These are phyloP conservation scores for Lasiosphaeris hirsuta DNA, from an alignment of 495 filamentous ascomycete species.

Conservation along the genomic window DNA sequence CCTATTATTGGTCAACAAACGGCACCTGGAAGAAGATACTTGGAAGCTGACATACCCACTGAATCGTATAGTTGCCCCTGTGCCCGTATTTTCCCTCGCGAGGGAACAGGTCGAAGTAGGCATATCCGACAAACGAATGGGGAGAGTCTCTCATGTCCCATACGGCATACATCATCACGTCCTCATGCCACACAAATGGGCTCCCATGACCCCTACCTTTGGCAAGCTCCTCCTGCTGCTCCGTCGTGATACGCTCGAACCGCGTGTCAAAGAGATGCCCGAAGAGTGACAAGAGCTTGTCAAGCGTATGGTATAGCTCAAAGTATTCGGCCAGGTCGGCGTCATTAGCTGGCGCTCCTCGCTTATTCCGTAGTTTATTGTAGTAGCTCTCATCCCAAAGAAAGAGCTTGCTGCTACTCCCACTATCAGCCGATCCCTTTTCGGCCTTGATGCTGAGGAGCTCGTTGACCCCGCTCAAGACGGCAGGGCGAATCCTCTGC, in stretches of 20 bases:
- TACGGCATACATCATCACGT: neutral
- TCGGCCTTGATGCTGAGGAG: neutral
- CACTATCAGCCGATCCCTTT: neutral
- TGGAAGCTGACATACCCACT: neutral
- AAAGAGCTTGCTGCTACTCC: neutral
- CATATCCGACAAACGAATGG: neutral
- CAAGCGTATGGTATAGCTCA: neutral
- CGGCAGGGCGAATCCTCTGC: neutral
- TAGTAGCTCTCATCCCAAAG: constrained; percentile 2
- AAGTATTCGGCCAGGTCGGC: constrained; percentile 3
- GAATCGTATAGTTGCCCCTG: neutral
- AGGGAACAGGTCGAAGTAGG: constrained; percentile 2
- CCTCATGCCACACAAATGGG: constrained; percentile 1
- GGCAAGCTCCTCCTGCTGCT: neutral
- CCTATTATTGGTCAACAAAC: neutral
- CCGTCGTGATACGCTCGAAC: neutral
- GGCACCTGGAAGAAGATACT: neutral
- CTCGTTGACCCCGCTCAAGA: neutral
- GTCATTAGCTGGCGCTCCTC: neutral
- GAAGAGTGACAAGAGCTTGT: neutral
- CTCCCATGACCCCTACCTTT: neutral
- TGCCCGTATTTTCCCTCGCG: constrained; percentile 1
- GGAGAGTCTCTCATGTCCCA: neutral
- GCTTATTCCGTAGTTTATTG: neutral
- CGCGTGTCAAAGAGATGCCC: neutral